Percentiles rank a stretch among this genome's conserved stretches.
phyloP scores from a whole-genome alignment of 768 basidiomycete genomes.

The Kwoniella newhampshirensis region DNA sequence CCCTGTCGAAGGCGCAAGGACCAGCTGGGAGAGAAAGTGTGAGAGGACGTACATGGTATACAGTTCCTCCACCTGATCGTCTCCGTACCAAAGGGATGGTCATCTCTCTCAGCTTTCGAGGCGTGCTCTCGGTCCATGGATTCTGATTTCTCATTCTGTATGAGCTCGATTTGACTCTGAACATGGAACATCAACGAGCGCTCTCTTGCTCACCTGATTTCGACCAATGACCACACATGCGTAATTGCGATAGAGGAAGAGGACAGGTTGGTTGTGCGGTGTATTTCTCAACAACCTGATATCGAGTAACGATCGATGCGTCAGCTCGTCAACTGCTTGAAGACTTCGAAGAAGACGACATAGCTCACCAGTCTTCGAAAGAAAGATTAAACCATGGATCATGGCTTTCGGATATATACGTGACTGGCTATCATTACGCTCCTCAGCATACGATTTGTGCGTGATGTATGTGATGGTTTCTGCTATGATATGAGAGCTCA shows the following conservation, averaged over 20 bases:
- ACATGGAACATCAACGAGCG: not conserved
- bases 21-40: not conserved
- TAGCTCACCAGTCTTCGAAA: slow-evolving; percentile 79
- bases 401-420: slow-evolving; percentile 67
- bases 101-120: slow-evolving; percentile 59
- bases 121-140: slow-evolving; percentile 95
- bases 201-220: slow-evolving; percentile 61
- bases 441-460: not conserved
- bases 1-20: no score
- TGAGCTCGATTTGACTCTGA: no score
- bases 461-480: not conserved
- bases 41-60: slow-evolving; percentile 74
- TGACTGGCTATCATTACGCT: slow-evolving; percentile 31
- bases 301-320: not conserved
- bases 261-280: slow-evolving; percentile 64
- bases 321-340: slow-evolving; percentile 13
- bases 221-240: slow-evolving; percentile 92
- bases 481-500: slow-evolving; percentile 10
- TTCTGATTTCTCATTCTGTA: slow-evolving; percentile 61
- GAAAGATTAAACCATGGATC: slow-evolving; percentile 88
- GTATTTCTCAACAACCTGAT: slow-evolving; percentile 77
- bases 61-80: slow-evolving; percentile 89
- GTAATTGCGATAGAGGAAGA: slow-evolving; percentile 80
- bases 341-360: not conserved
- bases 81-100: slow-evolving; percentile 76